Evolutionary conservation across 148 eudicot genomes (phyloP), one percentile per base, ranked within the genome.

Genomic region (Polygonum maritimum): DNA sequence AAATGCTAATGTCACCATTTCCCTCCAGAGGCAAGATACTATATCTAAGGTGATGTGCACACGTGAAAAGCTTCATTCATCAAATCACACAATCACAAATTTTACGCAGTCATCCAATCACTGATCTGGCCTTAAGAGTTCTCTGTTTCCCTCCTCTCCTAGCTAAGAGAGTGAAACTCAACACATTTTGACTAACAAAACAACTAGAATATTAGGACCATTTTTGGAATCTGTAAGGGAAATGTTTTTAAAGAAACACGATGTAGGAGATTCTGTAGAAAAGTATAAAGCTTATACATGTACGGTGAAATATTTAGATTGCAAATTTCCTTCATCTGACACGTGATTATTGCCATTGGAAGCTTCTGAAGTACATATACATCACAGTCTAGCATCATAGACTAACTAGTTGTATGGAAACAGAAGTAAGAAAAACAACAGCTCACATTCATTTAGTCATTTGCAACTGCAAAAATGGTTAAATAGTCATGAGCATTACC

Each of bases 401-500:
- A 44, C 36, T 67, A 35, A 36, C 36, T 36, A 67, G 19, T 67
- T 63, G 1, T 63, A 14, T 22, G 2, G 21, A 57, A 57, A 57
- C 31, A 21, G 13, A 19, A 19, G 31, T 19, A 21, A 57, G 9
- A 57, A 1, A 19, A 49, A 3, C n/a, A 48, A 3, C 33, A 57
- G 11, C 3, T 22, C 9, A n/a, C 62, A 55, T 18, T 7, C 33
- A 22, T 21, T 57, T 33, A 57, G 9, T 21, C 33, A 22, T 21
- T 57, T 10, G 21, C 5, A 57, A 22, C 63, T 21, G 38, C 47
- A 62, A 36, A 67, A 67, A 67, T 36, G 19, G 19, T 67, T 67
- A 47, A n/a, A 74, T 13, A 58, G 74, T 15, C 33, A 16, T 71
- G 67, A 55, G 63, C 35, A 48, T 85, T 18, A 92, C 99, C 99